These are phyloP conservation scores for Didymella lethalis DNA, from an alignment of 2,329 filamentous ascomycete genomes.

Conservation along the genomic window DNA sequence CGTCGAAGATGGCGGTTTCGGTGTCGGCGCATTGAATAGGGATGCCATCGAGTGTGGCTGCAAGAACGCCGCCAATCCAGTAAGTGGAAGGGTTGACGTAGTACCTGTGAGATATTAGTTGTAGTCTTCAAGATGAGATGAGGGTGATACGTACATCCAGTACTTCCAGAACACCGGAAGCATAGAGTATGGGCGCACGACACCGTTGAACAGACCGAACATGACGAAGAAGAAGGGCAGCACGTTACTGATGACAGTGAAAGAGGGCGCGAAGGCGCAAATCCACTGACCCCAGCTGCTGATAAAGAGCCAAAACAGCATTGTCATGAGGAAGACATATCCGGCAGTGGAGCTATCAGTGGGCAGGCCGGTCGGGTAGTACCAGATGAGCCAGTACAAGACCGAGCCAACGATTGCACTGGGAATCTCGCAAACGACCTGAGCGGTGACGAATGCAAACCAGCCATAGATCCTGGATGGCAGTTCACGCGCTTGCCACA, in stretches of 20 bases:
- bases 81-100: constrained; percentile 65
- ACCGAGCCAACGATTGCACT: constrained; percentile 69
- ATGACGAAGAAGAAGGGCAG: constrained; percentile 84
- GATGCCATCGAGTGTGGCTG: constrained; percentile 65
- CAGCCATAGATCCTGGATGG: constrained; percentile 80
- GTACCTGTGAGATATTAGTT: constrained; percentile 60
- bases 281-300: constrained; percentile 84
- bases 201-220: constrained; percentile 78
- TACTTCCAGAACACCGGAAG: constrained; percentile 76
- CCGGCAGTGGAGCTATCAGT: constrained; percentile 70
- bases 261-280: constrained; percentile 79
- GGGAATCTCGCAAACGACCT: constrained; percentile 76
- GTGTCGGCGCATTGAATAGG: constrained; percentile 54
- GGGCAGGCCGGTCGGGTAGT: constrained; percentile 76
- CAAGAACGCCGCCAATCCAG: constrained; percentile 75
- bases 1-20: constrained; percentile 72
- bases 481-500: constrained; percentile 78
- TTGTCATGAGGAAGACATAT: constrained; percentile 79
- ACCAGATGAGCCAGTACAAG: constrained; percentile 79
- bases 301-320: constrained; percentile 80
- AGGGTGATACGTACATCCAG: constrained; percentile 73
- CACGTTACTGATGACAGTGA: constrained; percentile 77
- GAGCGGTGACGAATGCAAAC: constrained; percentile 76
- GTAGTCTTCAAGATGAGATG: constrained; percentile 66
- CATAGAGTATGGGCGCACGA: constrained; percentile 71